These are phyloP conservation scores for Pichia sp. DNA, from an alignment of 1,139 yeast species.

Conservation along the genomic window DNA sequence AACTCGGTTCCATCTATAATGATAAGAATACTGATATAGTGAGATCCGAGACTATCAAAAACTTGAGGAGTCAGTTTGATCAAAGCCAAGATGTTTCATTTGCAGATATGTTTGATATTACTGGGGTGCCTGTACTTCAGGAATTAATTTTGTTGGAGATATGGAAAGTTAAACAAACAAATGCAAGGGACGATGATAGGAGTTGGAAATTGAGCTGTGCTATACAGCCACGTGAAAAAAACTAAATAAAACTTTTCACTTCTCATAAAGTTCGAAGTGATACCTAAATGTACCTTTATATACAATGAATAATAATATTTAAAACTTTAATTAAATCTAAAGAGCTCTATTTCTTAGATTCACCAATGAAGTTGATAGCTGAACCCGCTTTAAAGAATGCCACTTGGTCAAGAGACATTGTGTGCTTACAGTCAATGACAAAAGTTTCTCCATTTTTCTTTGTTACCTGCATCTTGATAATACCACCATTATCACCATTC, in stretches of 20 bases:
- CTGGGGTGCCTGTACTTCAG: conserved; percentile 47
- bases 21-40: conserved; percentile 25
- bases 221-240: conserved; percentile 36
- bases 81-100: conserved; percentile 19
- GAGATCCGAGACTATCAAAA: conserved; percentile 30
- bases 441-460: conserved; percentile 70
- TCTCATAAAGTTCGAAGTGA: too few relatives aligned
- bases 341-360: conserved; percentile 39
- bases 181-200: conserved; percentile 58
- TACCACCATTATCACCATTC: conserved; percentile 85
- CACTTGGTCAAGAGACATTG: conserved; percentile 94
- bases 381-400: conserved; percentile 97
- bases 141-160: conserved; percentile 64
- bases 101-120: conserved; percentile 33
- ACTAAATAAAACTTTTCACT: background rate
- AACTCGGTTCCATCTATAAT: conserved; percentile 26
- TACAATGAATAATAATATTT: conserved; percentile 8
- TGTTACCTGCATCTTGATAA: conserved; percentile 63
- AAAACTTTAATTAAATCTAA: background rate
- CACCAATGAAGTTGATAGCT: conserved; percentile 90
- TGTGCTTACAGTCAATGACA: conserved; percentile 76
- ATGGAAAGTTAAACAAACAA: conserved; percentile 63
- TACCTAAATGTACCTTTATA: background rate
- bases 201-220: conserved; percentile 68
- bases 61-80: conserved; percentile 23